phyloP scores from a whole-genome alignment of 208 protist genomes.

The Leishmania gerbilli region DNA sequence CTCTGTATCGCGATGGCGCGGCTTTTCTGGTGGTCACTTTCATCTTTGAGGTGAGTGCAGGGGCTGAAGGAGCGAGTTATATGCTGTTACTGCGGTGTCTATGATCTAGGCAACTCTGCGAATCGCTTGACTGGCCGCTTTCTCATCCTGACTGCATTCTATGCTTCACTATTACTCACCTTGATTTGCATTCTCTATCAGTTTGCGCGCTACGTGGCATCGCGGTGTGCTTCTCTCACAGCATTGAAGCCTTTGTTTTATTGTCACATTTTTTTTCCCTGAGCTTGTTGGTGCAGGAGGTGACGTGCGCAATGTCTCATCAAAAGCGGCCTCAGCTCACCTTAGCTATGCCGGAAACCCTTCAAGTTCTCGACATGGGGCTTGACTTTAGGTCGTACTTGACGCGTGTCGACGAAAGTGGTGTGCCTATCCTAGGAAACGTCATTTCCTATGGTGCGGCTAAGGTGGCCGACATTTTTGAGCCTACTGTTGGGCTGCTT shows the following conservation, averaged over 20 bases:
- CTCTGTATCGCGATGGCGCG: background rate
- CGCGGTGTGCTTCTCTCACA: conserved; percentile 2
- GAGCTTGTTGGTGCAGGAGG: background rate
- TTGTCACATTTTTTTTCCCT: background rate
- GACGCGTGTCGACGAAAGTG: conserved; percentile 70
- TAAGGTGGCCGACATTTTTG: conserved; percentile 80
- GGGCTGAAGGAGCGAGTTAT: background rate
- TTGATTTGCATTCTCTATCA: background rate
- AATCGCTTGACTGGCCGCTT: background rate
- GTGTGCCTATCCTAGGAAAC: conserved; percentile 76
- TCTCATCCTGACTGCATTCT: background rate
- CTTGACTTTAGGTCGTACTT: conserved; percentile 87
- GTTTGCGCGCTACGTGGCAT: background rate
- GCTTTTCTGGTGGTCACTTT: background rate
- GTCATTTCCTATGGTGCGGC: conserved; percentile 73
- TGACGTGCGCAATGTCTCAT: conserved; percentile 46
- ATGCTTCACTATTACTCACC: background rate
- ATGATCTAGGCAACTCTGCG: background rate
- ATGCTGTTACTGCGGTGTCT: background rate
- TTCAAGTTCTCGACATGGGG: conserved; percentile 88
- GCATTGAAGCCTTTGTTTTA: background rate
- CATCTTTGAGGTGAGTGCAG: background rate
- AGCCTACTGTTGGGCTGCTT: conserved; percentile 82
- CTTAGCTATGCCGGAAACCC: conserved; percentile 49
- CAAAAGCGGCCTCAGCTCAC: conserved; percentile 55